Evolutionary conservation across 371 early-diverging fungal genomes (phyloP).

Genomic region (Mortierella sp.): DNA sequence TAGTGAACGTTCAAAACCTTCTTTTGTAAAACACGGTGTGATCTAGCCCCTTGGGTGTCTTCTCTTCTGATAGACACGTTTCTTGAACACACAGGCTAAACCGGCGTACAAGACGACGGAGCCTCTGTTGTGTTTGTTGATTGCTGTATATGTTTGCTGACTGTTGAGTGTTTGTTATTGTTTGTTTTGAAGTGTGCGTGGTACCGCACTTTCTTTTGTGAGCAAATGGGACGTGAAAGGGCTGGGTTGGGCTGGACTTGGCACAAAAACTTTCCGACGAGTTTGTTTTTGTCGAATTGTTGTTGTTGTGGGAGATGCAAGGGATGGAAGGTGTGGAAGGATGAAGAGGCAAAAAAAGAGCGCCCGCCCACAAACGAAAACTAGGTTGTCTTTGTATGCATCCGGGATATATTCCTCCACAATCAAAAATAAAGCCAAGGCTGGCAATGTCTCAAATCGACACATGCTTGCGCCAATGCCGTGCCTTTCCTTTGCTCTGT

Average conservation of each 20-base stretch:
- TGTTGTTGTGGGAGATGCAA: slow-evolving; percentile 1
- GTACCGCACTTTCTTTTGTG: too few species aligned
- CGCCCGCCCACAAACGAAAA: background rate
- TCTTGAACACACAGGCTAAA: background rate
- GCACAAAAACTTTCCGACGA: too few species aligned
- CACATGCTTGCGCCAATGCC: background rate
- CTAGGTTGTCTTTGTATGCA: background rate
- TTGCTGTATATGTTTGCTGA: background rate
- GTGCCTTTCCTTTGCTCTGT: background rate
- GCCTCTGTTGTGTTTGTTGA: background rate
- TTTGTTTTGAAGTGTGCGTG: too few species aligned
- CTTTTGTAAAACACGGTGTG: background rate
- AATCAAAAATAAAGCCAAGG: background rate
- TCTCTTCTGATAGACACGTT: background rate
- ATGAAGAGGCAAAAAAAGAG: background rate
- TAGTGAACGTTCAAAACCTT: background rate
- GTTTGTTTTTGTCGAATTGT: too few species aligned
- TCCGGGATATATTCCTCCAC: background rate
- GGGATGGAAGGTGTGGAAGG: background rate
- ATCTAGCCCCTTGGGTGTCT: background rate
- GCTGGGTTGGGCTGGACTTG: too few species aligned
- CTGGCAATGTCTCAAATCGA: too few species aligned
- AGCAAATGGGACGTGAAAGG: too few species aligned
- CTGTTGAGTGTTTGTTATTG: too few species aligned
- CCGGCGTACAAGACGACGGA: background rate